Evolutionary conservation across 179 eudicot species (phyloP), one percentile per base, ranked within the genome.

Genomic region (Beta macrorhiza): DNA sequence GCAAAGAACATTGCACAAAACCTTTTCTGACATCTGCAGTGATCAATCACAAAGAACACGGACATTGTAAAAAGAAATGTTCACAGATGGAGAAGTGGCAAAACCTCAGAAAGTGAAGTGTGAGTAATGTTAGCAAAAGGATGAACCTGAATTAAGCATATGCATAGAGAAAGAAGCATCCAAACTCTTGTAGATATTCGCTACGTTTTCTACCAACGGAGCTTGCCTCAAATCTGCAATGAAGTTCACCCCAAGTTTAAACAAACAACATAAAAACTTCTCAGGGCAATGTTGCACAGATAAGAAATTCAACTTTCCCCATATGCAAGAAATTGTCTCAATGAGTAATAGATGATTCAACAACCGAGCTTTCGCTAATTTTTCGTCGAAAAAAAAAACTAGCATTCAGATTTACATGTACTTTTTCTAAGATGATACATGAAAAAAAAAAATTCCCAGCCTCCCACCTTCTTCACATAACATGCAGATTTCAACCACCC

Each of bases 201-300:
- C 93, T 63, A 96, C 84, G 63, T 86, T 91, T 84, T 89, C 96
- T 82, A 96, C 82, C 78, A 83, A 88, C 53, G 94, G 92, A 52
- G 94, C 97, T 63, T 87, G 83, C 72, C 97, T 88, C 68, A 91
- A 75, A 79, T 91, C 99, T 95, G 92, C 88, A 88, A 72, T 57
- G 75, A 47, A 44, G 65, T 56, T 58, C 6, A 11, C 71, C 57
- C 29, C 61, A 78, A 13, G 22, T 49, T 17, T 5, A 58, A 63
- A 67, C 52, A 45, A 49, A 19, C 9, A 5, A 22, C 53, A 61
- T 0, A 2, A 5, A 63, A 63, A 63, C 7, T 9, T 37, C 3
- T 37, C 2, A 63, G 37, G 44, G 69, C 17, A 44, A 32, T 15
- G 1, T 78, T 29, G 45, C 25, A 56, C 14, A 71, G 29, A 16